Percentiles rank a stretch among this genome's conserved stretches.
Conservation (phyloP, 306 rosid species). For the Oemleria cerasiformis region DNA sequence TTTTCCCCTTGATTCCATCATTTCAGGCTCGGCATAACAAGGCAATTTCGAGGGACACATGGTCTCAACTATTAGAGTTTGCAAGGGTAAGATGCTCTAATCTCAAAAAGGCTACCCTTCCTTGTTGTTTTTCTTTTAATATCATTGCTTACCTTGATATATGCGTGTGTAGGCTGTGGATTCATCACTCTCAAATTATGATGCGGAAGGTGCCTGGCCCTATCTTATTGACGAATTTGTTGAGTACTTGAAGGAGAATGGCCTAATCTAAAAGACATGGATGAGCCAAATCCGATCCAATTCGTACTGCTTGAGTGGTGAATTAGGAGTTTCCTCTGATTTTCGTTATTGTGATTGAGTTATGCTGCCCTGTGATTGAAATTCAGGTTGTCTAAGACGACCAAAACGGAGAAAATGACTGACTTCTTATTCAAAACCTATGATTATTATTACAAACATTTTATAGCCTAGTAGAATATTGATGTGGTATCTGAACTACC, state of each 20-base stretch:
- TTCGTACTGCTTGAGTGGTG: slow-evolving; percentile 9
- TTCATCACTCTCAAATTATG: slow-evolving; percentile 68
- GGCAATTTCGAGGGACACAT: slow-evolving; percentile 94
- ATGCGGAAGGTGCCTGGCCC: slow-evolving; percentile 98
- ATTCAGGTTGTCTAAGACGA: slow-evolving; percentile 19
- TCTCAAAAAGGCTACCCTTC: not conserved
- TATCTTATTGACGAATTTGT: slow-evolving; percentile 96
- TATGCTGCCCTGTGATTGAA: slow-evolving; percentile 20
- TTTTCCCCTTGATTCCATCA: slow-evolving; percentile 20
- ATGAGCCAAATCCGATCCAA: slow-evolving; percentile 37
- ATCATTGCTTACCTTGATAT: slow-evolving; percentile 9
- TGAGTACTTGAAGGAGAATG: slow-evolving; percentile 81
- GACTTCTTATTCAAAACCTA: not conserved
- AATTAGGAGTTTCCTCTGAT: slow-evolving; percentile 1
- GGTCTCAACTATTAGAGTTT: slow-evolving; percentile 99
- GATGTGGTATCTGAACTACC: slow-evolving; percentile 6
- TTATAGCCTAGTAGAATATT: slow-evolving; percentile 10
- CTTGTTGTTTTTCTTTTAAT: not conserved
- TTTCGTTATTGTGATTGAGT: slow-evolving; percentile 13
- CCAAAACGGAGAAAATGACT: not conserved
- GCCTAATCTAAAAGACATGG: slow-evolving; percentile 46
- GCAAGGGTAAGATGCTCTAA: slow-evolving; percentile 57
- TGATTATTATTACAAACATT: not conserved
- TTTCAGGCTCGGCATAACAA: slow-evolving; percentile 90
- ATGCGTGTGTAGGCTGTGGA: slow-evolving; percentile 59